phyloP scores from a whole-genome alignment of 768 basidiomycete species.

The Lentinula raphanica region DNA sequence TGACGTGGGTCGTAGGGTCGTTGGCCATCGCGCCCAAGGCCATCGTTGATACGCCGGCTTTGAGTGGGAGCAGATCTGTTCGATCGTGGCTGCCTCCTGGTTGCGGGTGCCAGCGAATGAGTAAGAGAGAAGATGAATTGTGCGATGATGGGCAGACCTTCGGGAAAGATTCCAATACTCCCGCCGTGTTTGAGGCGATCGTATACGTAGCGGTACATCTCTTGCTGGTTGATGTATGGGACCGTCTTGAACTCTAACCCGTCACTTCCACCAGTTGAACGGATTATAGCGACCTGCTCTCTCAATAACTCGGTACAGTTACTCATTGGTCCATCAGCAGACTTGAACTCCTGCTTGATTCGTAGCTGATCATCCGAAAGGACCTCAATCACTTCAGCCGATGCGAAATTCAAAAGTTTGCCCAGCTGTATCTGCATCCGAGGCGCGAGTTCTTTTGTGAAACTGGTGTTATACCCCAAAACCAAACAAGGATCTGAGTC shows the following conservation, averaged over 20 bases:
- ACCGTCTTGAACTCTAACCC: slow-evolving; percentile 80
- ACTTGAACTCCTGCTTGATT: slow-evolving; percentile 82
- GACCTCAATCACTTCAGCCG: slow-evolving; percentile 83
- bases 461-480: slow-evolving; percentile 74
- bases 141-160: slow-evolving; percentile 54
- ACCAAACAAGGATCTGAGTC: slow-evolving; percentile 73
- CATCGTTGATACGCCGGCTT: slow-evolving; percentile 97
- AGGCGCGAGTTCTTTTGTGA: slow-evolving; percentile 65
- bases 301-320: slow-evolving; percentile 62
- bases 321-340: slow-evolving; percentile 31
- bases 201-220: slow-evolving; percentile 96
- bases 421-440: slow-evolving; percentile 85
- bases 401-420: slow-evolving; percentile 66
- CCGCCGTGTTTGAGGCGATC: slow-evolving; percentile 79
- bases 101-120: neutral
- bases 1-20: slow-evolving; percentile 78
- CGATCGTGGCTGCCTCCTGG: slow-evolving; percentile 97
- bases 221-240: slow-evolving; percentile 87
- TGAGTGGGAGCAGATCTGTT: slow-evolving; percentile 92
- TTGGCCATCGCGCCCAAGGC: slow-evolving; percentile 96
- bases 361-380: slow-evolving; percentile 81
- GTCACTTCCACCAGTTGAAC: slow-evolving; percentile 37
- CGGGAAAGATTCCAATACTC: slow-evolving; percentile 95
- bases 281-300: slow-evolving; percentile 59
- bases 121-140: neutral